Evolutionary conservation across 352 stramenopile species (phyloP), one percentile per base, ranked within the genome.

Genomic region (Blastocystis sp.): DNA sequence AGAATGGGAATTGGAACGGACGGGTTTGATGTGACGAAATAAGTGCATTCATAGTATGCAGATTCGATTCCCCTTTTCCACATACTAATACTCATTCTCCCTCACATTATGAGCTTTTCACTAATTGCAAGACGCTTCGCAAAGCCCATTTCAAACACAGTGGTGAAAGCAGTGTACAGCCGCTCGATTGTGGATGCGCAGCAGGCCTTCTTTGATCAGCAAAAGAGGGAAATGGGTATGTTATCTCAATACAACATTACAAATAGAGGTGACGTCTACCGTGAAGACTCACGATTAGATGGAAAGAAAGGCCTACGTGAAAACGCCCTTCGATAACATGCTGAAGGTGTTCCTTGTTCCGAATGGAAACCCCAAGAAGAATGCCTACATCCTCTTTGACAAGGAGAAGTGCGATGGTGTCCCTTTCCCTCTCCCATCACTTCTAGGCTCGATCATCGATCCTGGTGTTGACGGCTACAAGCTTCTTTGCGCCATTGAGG

Each of bases 261-360:
- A 28, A 2, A 3, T 69, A 69, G 62, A 69, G 1, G 62, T 69
- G 62, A 4, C 28, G 0, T 34, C 28, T 0, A 34, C 28, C 28
- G 28, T 34, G 28, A 34, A 34, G 28, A 34, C 28, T 34, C 28
- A 34, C 28, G 28, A 34, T 34, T 34, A 34, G 28, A 34, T 34
- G 28, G 28, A 34, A 34, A 34, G 28, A 34, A 34, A 34, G 28
- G 28, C 28, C 28, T 34, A 34, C 28, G 28, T 34, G 28, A 34
- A 34, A 34, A 34, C 28, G 28, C 28, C 28, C 28, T 34, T 34
- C 10, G 64, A 71, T 48, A 38, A 43, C 43, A 61, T 87, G 1
- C 56, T 87, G 2, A 87, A 87, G 65, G 62, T 87, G 21, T 62
- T 69, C 38, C 28, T 87, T 19, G 48, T 87, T 76, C 77, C 77